Conservation (phyloP, 2,329 filamentous ascomycete species). For the Beauveria brongniartii region DNA sequence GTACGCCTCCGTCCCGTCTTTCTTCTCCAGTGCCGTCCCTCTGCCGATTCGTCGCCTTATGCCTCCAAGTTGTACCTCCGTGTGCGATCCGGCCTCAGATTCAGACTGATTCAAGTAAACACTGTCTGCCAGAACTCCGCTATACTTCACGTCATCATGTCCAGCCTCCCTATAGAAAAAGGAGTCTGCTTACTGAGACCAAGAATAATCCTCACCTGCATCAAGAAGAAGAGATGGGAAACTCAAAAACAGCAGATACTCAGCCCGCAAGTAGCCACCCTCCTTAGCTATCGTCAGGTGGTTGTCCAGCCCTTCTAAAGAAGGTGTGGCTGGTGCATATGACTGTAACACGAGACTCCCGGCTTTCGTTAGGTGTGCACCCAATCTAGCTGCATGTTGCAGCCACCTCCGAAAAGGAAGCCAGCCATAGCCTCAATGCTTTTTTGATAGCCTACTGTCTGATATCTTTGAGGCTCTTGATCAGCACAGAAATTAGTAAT, state of each 20-base stretch:
- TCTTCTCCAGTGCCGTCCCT: too few relatives aligned
- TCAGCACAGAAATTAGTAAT: background rate
- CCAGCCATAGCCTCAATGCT: background rate
- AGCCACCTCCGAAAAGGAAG: background rate
- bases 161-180: too few relatives aligned
- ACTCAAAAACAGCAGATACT: background rate
- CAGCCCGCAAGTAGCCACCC: background rate
- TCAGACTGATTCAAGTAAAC: too few relatives aligned
- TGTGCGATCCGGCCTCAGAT: too few relatives aligned
- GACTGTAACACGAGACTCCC: slow-evolving; percentile 3
- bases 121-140: too few relatives aligned
- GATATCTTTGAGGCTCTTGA: background rate
- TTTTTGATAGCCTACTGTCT: background rate
- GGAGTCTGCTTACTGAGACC: background rate
- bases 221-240: background rate
- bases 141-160: too few relatives aligned
- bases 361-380: background rate
- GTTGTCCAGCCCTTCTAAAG: background rate
- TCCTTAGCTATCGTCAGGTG: background rate
- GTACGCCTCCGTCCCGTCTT: background rate
- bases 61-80: too few relatives aligned
- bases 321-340: background rate
- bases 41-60: too few relatives aligned
- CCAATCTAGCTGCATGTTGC: background rate
- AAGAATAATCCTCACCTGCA: background rate